Evolutionary conservation across 139 green algal genomes (phyloP).

Genomic region (Tetraselmis chui): DNA sequence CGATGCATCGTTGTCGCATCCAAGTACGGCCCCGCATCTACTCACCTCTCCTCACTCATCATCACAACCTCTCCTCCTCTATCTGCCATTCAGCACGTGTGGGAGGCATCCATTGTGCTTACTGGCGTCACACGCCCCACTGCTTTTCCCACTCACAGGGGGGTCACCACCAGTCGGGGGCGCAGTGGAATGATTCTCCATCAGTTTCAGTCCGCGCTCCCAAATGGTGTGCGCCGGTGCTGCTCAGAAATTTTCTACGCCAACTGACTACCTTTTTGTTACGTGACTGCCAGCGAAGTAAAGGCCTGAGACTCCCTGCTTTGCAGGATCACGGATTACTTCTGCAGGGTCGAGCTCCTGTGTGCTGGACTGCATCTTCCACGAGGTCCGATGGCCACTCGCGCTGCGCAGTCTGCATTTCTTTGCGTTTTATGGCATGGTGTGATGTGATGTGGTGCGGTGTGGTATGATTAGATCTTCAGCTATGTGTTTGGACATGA

Average conservation of each 20-base stretch:
- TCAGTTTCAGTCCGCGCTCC: slow-evolving; percentile 50
- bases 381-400: slow-evolving; percentile 26
- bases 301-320: not conserved
- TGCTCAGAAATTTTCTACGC: no score
- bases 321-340: not conserved
- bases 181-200: slow-evolving; percentile 47
- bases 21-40: no score
- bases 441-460: no score
- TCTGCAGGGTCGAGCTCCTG: slow-evolving; percentile 36
- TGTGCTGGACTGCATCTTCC: slow-evolving; percentile 82
- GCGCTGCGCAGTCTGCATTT: slow-evolving; percentile 4
- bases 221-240: slow-evolving; percentile 9
- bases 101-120: no score
- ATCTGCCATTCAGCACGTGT: no score
- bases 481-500: no score
- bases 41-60: no score
- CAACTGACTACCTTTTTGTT: no score
- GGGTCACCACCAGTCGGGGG: slow-evolving; percentile 34
- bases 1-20: slow-evolving; percentile 42
- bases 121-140: slow-evolving; percentile 45
- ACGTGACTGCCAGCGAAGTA: no score
- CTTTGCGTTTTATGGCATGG: no score
- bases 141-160: slow-evolving; percentile 28
- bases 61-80: no score
- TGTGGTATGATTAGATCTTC: no score